Base-by-base conservation (phyloP, 768 basidiomycete genomes). In the Panaeolus papilionaceus region DNA sequence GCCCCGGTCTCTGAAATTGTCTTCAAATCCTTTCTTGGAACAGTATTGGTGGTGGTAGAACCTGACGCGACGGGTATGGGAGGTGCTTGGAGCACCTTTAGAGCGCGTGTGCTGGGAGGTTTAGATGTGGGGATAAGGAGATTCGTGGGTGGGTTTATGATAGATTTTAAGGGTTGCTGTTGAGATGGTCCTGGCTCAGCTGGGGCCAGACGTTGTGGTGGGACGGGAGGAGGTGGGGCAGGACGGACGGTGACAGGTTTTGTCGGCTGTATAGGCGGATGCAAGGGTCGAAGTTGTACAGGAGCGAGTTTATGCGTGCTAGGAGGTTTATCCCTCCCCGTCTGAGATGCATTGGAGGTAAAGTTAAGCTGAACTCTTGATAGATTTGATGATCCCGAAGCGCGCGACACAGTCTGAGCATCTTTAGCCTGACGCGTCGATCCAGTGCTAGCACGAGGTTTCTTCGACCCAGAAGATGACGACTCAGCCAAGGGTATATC, bases 1-100 rank as follows among this genome's bases (percentile, higher is more conserved):
- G 89, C 75, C n/a, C 77, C 75, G 5, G 87, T 88, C 16, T 81
- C 85, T 0, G 81, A 82, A 38, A 90, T 85, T 7, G 87, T 84
- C 54, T 79, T 82, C 71, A 86, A 71, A 5, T 76, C 74, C 66
- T 84, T 82, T 42, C 78, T 71, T 1, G 75, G 6, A 62, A 20
- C 26, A 26, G 2, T 8, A 38, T 44, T 16, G 38, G 12, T 61
- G 5, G 33, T 33, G 33, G 33, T 33, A 7, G 54, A 28, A 16
- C 11, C 33, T 6, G 54, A 49, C 47, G 23, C 47, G 28, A 37
- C 54, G 0, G 54, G 54, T 28, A 58, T 37, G 71, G 72, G 10
- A 77, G 64, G 3, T 70, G 64, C 49, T 75, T 76, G 9, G 76
- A 65, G 3, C 66, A 62, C 38, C 73, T 78, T 23, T 71, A 67